These are phyloP conservation scores for Sinapis alba DNA, from an alignment of 441 rosid genomes.

Conservation along the genomic window DNA sequence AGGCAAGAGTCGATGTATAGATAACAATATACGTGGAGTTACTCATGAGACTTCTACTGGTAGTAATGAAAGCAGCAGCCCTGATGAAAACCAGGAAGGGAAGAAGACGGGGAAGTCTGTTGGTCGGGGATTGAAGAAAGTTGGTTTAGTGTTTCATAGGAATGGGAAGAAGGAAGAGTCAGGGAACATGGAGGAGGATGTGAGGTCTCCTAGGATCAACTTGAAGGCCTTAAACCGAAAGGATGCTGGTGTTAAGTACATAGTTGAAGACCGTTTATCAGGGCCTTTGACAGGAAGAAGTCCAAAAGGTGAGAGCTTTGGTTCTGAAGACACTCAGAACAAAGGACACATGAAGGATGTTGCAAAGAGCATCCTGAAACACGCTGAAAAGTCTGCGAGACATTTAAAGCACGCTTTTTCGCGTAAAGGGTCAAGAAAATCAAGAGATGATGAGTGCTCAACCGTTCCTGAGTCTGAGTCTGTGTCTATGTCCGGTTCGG, in stretches of 20 bases:
- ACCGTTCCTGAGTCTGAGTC: conserved; percentile 43
- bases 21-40: conserved; percentile 49
- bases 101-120: conserved; percentile 40
- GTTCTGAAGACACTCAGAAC: conserved; percentile 59
- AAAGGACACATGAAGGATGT: conserved; percentile 55
- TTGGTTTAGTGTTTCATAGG: conserved; percentile 63
- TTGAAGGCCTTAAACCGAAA: conserved; percentile 53
- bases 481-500: conserved; percentile 49
- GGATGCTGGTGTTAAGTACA: conserved; percentile 49
- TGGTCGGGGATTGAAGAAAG: conserved; percentile 53
- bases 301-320: conserved; percentile 39
- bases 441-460: conserved; percentile 31
- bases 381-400: conserved; percentile 71
- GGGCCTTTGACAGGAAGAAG: conserved; percentile 45
- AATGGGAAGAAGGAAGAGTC: conserved; percentile 51
- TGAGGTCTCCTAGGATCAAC: conserved; percentile 55
- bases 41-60: conserved; percentile 40
- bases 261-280: conserved; percentile 50
- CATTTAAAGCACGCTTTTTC: conserved; percentile 63
- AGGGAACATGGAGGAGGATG: conserved; percentile 45
- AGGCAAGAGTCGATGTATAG: conserved; percentile 62
- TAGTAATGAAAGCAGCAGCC: conserved; percentile 50
- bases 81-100: conserved; percentile 55
- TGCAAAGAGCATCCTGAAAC: conserved; percentile 69
- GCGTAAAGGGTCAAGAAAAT: conserved; percentile 60